A percentile compares a stretch with the other conserved stretches of the same genome.
These are phyloP conservation scores for Starmerella potacharoeniae DNA, from an alignment of 805 yeast genomes.

Conservation along the genomic window DNA sequence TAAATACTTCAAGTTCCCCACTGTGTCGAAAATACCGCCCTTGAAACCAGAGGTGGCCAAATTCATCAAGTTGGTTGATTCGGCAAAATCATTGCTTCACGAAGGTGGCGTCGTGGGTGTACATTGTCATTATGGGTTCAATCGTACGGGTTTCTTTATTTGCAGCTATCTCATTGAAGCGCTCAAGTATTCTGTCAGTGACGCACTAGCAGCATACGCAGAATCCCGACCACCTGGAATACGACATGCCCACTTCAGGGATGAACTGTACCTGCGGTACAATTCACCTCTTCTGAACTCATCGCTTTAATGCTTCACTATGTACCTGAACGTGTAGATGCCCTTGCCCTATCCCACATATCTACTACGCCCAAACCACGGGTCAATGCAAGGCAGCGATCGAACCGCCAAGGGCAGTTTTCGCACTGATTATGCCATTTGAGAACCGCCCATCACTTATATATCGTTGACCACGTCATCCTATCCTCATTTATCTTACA, in stretches of 20 bases:
- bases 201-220: conserved; percentile 51
- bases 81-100: conserved; percentile 32
- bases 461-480: background rate
- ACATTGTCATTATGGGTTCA: conserved; percentile 76
- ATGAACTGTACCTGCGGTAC: conserved; percentile 57
- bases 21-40: conserved; percentile 69
- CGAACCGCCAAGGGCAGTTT: too few species aligned
- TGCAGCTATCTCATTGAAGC: conserved; percentile 57
- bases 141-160: conserved; percentile 63
- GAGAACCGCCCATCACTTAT: background rate
- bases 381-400: too few species aligned
- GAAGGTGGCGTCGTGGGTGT: conserved; percentile 42
- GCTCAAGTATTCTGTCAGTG: conserved; percentile 47
- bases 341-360: background rate
- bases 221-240: conserved; percentile 58
- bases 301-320: background rate
- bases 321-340: background rate
- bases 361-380: background rate
- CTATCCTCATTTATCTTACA: too few species aligned
- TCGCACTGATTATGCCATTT: background rate
- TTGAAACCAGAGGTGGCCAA: conserved; percentile 46
- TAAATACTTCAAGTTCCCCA: conserved; percentile 58
- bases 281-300: background rate
- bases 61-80: conserved; percentile 36
- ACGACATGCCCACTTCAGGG: conserved; percentile 65